phyloP scores from a whole-genome alignment of 352 stramenopile genomes.

The Globisporangium viniferum region DNA sequence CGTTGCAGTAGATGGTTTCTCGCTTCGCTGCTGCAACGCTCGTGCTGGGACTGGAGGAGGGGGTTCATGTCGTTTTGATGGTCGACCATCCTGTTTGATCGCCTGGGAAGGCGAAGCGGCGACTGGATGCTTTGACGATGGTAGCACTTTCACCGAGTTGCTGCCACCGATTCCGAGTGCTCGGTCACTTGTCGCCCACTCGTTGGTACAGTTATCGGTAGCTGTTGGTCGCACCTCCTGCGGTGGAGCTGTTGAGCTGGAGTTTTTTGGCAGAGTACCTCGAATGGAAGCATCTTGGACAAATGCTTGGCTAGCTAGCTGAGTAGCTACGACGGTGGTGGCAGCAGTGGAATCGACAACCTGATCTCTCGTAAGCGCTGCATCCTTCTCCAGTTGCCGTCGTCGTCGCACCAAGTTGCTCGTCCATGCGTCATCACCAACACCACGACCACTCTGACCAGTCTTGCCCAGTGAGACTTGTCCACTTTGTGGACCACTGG shows the following conservation, averaged over 20 bases:
- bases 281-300: neutral
- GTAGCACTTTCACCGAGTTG: no score
- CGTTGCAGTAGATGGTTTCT: neutral
- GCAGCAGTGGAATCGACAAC: neutral
- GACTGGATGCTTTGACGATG: neutral
- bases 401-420: slow-evolving; percentile 39
- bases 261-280: neutral
- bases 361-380: neutral
- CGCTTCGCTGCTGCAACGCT: neutral
- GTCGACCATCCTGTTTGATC: neutral
- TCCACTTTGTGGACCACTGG: neutral
- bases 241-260: neutral
- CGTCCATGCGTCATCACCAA: slow-evolving; percentile 9
- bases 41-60: neutral
- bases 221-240: neutral
- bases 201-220: neutral
- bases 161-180: neutral
- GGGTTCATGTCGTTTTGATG: neutral
- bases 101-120: neutral
- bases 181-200: neutral
- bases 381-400: slow-evolving; percentile 33
- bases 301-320: neutral
- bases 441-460: neutral
- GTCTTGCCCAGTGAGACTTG: neutral
- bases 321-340: neutral